phyloP scores from a whole-genome alignment of 805 yeast species.

The Schizosaccharomyces cryophilus region DNA sequence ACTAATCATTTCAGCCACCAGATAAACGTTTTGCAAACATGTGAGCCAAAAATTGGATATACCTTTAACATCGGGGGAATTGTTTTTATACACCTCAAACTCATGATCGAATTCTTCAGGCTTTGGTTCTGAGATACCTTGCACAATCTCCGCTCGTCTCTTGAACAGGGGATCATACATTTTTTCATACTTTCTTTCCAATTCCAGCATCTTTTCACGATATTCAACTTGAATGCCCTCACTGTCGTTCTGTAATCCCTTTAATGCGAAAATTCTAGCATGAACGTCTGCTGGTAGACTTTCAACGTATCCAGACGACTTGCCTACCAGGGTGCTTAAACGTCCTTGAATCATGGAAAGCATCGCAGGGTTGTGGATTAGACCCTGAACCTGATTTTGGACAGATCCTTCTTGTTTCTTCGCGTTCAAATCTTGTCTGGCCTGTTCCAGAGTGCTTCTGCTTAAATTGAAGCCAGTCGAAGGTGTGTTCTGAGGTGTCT shows the following conservation, averaged over 20 bases:
- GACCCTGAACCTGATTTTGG: not conserved
- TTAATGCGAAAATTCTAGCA: slow-evolving; percentile 57
- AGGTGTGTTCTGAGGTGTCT: not conserved
- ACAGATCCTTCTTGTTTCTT: not conserved
- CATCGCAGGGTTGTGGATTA: slow-evolving; percentile 37
- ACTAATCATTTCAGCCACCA: slow-evolving; percentile 60
- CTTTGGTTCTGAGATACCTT: slow-evolving; percentile 55
- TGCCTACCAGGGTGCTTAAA: slow-evolving; percentile 61
- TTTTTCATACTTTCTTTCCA: slow-evolving; percentile 55
- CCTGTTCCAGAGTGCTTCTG: not conserved
- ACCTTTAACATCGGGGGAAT: slow-evolving; percentile 29
- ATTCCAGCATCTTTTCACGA: slow-evolving; percentile 63
- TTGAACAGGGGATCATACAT: slow-evolving; percentile 55
- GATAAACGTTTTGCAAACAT: slow-evolving; percentile 65
- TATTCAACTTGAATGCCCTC: slow-evolving; percentile 71
- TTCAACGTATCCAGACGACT: slow-evolving; percentile 65
- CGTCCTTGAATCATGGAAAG: slow-evolving; percentile 76
- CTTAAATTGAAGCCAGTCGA: not conserved
- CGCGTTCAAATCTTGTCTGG: not conserved
- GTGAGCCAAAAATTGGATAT: slow-evolving; percentile 94
- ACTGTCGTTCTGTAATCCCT: slow-evolving; percentile 56
- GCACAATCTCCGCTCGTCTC: slow-evolving; percentile 45
- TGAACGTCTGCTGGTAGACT: slow-evolving; percentile 47
- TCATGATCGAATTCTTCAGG: slow-evolving; percentile 38
- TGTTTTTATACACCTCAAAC: slow-evolving; percentile 19